Evolutionary conservation across 495 filamentous ascomycete genomes (phyloP), one percentile per base, ranked within the genome.

Genomic region (Penicillium flavigenum): DNA sequence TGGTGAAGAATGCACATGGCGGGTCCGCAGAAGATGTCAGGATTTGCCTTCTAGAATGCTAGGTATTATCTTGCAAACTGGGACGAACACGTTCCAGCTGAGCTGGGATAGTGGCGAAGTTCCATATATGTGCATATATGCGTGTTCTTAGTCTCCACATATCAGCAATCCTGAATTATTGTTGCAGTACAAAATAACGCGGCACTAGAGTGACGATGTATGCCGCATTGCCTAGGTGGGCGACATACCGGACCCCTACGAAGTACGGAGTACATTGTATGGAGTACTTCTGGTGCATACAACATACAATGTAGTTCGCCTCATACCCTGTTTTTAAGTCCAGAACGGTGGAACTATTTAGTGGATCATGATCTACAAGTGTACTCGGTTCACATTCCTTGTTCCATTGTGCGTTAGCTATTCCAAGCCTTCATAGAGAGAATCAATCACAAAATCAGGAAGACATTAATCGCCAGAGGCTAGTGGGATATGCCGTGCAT

Each of bases 1-100:
- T 38, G 45, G 32, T 51, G 49, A 51, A 51, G 49, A 51, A 51
- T 42, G 36, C 34, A 42, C 49, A 24, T 39, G 36, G 36, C n/a
- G 5, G 19, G 11, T 29, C 22, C 24, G 17, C 19, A 1, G 44
- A 14, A 38, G 48, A 51, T 39, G 22, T 38, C 48, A 24, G 20
- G 11, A 39, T 51, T 51, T 19, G 31, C 14, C 19, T 36, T 49
- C 29, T 34, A 51, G 49, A 24, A 51, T 27, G 4, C 16, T 39
- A 7, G n/a, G 16, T n/a, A 8, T 7, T 39, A n/a, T 39, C 36
- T 39, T 39, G 36, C 36, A 6, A 39, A 39, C 36, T 38, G 6
- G 34, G n/a, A 39, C 7, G 36, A 6, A 39, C 36, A 39, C 36
- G 16, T 39, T 39, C 16, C 36, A 39, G 36, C 36, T 39, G 36